Base-by-base conservation (phyloP, 345 rosid genomes). In the Aurinia saxatilis region DNA sequence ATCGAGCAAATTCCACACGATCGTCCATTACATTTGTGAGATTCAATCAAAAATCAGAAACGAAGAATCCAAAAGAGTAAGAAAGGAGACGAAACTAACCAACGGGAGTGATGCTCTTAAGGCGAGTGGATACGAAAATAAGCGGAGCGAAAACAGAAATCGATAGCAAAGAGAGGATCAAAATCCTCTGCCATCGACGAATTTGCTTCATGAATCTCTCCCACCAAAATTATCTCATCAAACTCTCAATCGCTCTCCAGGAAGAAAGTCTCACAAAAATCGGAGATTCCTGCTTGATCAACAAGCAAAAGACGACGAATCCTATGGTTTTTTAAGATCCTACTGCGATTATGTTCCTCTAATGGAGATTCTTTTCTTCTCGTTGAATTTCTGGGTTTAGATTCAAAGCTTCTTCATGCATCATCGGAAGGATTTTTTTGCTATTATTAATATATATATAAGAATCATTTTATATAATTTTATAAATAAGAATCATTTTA, bases 61-160 rank as follows among this genome's bases (percentile, higher is more conserved):
- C 7, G 6, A 18, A 51, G 5, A 13, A 40, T n/a, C n/a, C n/a
- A n/a, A 30, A 47, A 38, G 10, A 57, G 8, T 6, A 34, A 27
- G 50, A 19, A 38, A 50, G 50, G 33, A 70, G 10, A 57, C 11
- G 41, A 64, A 54, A 63, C 40, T 79, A 60, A 92, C 98, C 95
- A 17, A 71, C 16, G 13, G 80, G 63, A 68, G 82, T 73, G 67
- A 88, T 69, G 71, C 48, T 53, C 25, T 77, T 74, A 60, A 79
- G 80, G 54, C 87, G 72, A 73, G 25, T 40, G 4, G 97, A 84
- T 60, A 89, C 75, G 67, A 89, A 69, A 37, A 87, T 5, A 33
- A 93, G 53, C 5, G 99, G 99, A 70, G 96, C 81, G 57, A 87
- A 36, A 5, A 90, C 90, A 67, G 91, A 80, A 39, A 82, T 67